A percentile compares a stretch with the other conserved stretches of the same genome.
Evolutionary conservation across 2,329 filamentous ascomycete species (phyloP).

Genomic region (Cadophora sp.): DNA sequence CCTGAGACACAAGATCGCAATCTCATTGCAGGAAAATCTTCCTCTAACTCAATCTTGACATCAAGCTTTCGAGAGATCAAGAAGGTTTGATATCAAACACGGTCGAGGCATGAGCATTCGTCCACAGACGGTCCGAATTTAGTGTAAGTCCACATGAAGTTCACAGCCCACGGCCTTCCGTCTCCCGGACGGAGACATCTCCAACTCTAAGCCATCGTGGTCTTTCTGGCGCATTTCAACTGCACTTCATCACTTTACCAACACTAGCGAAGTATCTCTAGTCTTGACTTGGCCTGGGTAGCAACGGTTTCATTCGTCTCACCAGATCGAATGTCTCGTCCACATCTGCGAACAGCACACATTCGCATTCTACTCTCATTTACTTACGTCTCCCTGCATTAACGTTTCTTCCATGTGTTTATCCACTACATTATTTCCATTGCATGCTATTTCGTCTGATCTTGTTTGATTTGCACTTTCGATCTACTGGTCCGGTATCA

Average conservation of each 20-base stretch:
- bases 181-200: neutral
- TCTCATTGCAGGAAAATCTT: neutral
- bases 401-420: neutral
- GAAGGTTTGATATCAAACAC: neutral
- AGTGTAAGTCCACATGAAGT: no score
- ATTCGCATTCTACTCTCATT: neutral
- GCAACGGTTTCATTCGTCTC: neutral
- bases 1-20: neutral
- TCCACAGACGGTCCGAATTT: neutral
- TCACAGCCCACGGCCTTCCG: neutral
- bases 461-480: neutral
- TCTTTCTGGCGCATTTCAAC: neutral
- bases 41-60: neutral
- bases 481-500: neutral
- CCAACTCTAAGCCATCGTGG: neutral
- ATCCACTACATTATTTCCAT: neutral
- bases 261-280: constrained; percentile 1
- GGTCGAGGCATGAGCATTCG: neutral
- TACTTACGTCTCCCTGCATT: neutral
- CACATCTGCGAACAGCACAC: neutral
- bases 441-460: neutral
- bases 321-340: neutral
- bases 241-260: neutral
- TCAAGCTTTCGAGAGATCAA: neutral
- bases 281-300: neutral